Conservation (phyloP, 257 asterid genomes). For the Ilex aquifolium region DNA sequence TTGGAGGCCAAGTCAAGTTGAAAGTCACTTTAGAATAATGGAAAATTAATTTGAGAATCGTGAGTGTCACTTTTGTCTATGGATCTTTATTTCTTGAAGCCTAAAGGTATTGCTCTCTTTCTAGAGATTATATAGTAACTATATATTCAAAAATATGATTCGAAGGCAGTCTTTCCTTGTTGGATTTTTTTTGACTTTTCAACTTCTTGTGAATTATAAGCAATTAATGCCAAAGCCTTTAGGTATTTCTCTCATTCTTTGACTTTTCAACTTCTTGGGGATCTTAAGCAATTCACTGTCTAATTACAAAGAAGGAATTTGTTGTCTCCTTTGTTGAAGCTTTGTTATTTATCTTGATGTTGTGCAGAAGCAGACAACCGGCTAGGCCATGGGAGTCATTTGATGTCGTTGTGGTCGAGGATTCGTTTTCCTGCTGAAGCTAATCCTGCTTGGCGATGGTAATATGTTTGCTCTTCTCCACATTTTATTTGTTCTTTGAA, state of each 20-base stretch:
- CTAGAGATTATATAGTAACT: no score
- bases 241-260: neutral
- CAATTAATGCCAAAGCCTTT: neutral
- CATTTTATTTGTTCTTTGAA: neutral
- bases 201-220: no score
- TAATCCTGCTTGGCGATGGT: slow-evolving; percentile 89
- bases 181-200: no score
- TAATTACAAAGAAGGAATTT: no score
- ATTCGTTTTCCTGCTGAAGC: slow-evolving; percentile 72
- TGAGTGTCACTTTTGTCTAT: no score
- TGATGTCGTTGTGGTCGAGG: slow-evolving; percentile 43
- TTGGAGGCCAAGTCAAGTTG: no score
- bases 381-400: slow-evolving; percentile 26
- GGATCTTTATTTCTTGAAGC: no score
- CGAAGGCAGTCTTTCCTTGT: no score
- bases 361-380: slow-evolving; percentile 34
- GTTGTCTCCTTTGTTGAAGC: neutral
- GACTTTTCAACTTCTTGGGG: neutral
- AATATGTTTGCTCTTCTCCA: slow-evolving; percentile 16
- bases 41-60: no score
- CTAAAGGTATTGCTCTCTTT: no score
- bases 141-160: no score
- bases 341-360: neutral
- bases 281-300: neutral
- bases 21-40: no score